Percentiles rank a stretch among this genome's conserved stretches.
Evolutionary conservation across 2,329 filamentous ascomycete species (phyloP).

Genomic region (Corynespora cassiicola): DNA sequence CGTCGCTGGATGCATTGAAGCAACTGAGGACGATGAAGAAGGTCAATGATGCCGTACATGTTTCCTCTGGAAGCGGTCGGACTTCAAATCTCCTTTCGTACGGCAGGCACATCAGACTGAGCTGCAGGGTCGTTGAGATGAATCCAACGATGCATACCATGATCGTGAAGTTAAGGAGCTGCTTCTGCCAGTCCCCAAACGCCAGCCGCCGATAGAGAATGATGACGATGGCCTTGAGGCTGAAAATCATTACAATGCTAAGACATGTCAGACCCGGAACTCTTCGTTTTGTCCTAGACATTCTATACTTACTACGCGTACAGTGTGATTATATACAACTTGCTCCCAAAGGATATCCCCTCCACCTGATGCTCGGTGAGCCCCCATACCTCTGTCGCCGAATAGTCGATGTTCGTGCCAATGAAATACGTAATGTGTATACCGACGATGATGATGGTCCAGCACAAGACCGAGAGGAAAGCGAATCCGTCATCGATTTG

Average conservation of each 20-base stretch:
- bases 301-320: conserved; percentile 17
- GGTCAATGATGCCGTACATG: conserved; percentile 13
- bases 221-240: conserved; percentile 19
- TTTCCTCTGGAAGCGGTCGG: conserved; percentile 7
- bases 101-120: conserved; percentile 14
- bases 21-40: conserved; percentile 17
- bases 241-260: conserved; percentile 15
- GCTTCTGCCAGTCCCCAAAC: conserved; percentile 14
- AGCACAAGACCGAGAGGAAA: conserved; percentile 9
- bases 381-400: conserved; percentile 7
- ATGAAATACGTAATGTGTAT: conserved; percentile 17
- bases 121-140: conserved; percentile 4
- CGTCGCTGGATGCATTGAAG: conserved; percentile 16
- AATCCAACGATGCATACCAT: conserved; percentile 12
- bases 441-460: conserved; percentile 10
- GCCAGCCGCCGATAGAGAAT: conserved; percentile 17
- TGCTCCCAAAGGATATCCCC: conserved; percentile 11
- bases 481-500: conserved; percentile 12
- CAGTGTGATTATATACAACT: conserved; percentile 16
- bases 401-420: conserved; percentile 16
- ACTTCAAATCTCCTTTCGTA: conserved; percentile 10
- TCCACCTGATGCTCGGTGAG: conserved; percentile 10
- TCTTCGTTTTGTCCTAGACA: background rate
- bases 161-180: conserved; percentile 10
- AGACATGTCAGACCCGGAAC: too few relatives aligned